A percentile compares a stretch with the other conserved stretches of the same genome.
phyloP scores from a whole-genome alignment of 345 rosid genomes.

The Acer saccharum region DNA sequence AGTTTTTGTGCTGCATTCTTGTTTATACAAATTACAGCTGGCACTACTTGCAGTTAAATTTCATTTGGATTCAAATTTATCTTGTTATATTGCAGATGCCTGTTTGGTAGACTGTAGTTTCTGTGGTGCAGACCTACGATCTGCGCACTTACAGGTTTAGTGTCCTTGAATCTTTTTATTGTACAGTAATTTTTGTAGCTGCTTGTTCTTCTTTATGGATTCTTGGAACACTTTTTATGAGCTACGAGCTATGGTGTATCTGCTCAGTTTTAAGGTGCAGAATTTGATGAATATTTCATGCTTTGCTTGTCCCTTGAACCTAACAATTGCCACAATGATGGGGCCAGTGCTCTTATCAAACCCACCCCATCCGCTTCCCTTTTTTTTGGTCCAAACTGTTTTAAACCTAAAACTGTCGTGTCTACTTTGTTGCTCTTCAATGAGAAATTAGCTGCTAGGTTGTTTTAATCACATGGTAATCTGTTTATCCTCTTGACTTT shows the following conservation, averaged over 20 bases:
- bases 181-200: background rate
- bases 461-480: conserved; percentile 8
- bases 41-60: background rate
- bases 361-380: background rate
- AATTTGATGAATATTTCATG: background rate
- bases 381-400: too few species aligned
- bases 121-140: conserved; percentile 84
- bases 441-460: background rate
- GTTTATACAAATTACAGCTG: background rate
- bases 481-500: conserved; percentile 17
- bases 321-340: background rate
- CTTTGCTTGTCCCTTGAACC: background rate
- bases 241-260: background rate
- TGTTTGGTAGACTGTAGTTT: conserved; percentile 84
- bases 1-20: background rate
- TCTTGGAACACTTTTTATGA: background rate
- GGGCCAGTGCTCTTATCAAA: background rate
- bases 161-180: background rate
- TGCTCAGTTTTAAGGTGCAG: background rate
- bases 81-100: conserved; percentile 62
- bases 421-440: background rate
- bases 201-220: conserved; percentile 5
- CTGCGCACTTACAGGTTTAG: conserved; percentile 92
- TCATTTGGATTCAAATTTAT: background rate
- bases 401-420: too few species aligned